A percentile compares a stretch with the other conserved stretches of the same genome.
Conservation (phyloP, 352 stramenopile genomes). For the Globisporangium nodosum region DNA sequence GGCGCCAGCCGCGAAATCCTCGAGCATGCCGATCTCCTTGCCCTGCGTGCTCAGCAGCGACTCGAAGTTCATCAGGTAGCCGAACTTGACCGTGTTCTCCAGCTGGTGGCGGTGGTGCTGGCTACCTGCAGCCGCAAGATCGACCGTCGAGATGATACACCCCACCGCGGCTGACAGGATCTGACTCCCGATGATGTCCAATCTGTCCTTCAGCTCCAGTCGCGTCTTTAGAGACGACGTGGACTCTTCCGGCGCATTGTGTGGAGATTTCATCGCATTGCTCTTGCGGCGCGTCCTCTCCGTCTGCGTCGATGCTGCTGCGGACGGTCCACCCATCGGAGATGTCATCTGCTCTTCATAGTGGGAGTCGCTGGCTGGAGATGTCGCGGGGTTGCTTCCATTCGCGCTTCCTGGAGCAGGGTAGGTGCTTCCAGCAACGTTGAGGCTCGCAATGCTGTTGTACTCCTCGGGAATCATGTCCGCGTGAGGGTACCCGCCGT, state of each 20-base stretch:
- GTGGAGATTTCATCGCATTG: constrained; percentile 8
- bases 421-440: background rate
- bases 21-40: constrained; percentile 94
- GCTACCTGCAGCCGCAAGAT: constrained; percentile 54
- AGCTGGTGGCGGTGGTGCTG: constrained; percentile 53
- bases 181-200: constrained; percentile 69
- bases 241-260: constrained; percentile 28
- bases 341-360: constrained; percentile 21
- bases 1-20: constrained; percentile 82
- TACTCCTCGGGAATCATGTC: constrained; percentile 2
- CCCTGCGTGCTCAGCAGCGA: constrained; percentile 88
- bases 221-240: constrained; percentile 51
- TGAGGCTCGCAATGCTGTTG: constrained; percentile 5
- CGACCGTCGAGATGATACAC: constrained; percentile 62
- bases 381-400: constrained; percentile 13
- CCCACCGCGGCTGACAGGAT: constrained; percentile 64
- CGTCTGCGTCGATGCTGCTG: constrained; percentile 19
- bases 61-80: constrained; percentile 79
- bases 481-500: constrained; percentile 44
- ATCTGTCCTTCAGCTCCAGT: constrained; percentile 64
- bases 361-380: constrained; percentile 26
- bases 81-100: constrained; percentile 42
- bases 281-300: constrained; percentile 16
- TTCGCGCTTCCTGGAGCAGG: background rate
- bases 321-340: constrained; percentile 21